Base-by-base conservation (phyloP, 2,329 filamentous ascomycete genomes). In the Colletotrichum liaoningense region DNA sequence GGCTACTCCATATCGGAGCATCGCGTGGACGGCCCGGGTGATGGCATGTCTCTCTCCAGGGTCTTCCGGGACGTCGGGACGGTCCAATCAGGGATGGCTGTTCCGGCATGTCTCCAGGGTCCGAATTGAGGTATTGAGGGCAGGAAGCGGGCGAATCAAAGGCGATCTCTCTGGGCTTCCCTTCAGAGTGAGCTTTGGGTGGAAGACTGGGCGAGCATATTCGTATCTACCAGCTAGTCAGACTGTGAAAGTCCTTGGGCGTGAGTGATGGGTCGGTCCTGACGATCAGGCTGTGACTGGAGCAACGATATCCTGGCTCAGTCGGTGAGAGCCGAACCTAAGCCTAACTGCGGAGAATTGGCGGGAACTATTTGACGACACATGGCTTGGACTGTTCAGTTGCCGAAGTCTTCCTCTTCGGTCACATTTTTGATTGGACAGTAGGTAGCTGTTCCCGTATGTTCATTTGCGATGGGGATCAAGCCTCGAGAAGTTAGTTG, bases 231-330 rank as follows among this genome's bases (percentile, higher is more conserved):
- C 42, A 30, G 55, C 59, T 33, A 42, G 42, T 58, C 66, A 55
- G 66, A 55, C 54, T 63, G 58, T 63, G 38, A 14, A 14, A 42
- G 38, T 42, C 38, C 38, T 42, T 42, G 38, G 38, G 38, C 16
- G 38, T 68, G 42, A 64, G 30, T 55, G 30, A 38, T 64, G 70
- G 66, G 59, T 49, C 55, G 54, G 66, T 42, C 66, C 70, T 59
- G 70, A 33, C 70, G 70, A 72, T 72, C 66, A 72, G 70, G 66
- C 70, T 42, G 70, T 63, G 60, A 35, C 38, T 2, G 30, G 59
- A 63, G 54, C 66, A 59, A 33, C 69, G 54, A 64, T 55, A 72
- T 69, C 69, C 69, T 38, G 52, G 64, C 62, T 19, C 19, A 11
- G 49, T 58, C 57, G 69, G 65, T 24, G 30, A 57, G 55, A 60